Percentiles rank a stretch among this genome's conserved stretches.
phyloP scores from a whole-genome alignment of 2,329 filamentous ascomycete genomes.

The Colletotrichum scovillei region DNA sequence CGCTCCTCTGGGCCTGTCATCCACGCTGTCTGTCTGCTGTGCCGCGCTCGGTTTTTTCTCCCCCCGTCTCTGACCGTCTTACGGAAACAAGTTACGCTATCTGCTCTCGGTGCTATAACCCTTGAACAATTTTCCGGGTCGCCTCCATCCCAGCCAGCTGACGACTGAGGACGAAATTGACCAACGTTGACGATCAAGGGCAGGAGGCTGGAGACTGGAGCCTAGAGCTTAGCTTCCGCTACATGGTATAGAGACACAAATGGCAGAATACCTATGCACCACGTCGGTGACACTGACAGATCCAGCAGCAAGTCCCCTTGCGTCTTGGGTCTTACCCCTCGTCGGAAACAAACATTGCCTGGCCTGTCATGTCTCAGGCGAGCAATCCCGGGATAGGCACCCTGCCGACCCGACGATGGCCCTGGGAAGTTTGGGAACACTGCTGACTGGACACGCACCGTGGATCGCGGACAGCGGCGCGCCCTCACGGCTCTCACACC shows the following conservation, averaged over 20 bases:
- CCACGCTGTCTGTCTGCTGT: background rate
- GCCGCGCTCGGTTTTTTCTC: background rate
- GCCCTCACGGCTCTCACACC: background rate
- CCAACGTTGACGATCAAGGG: background rate
- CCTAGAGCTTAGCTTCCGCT: background rate
- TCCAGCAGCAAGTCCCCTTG: background rate
- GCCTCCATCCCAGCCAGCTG: background rate
- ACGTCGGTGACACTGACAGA: background rate
- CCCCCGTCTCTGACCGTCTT: background rate
- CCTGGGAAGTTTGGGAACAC: background rate
- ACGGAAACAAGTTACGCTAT: too few species aligned
- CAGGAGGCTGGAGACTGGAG: background rate
- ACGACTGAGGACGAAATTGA: background rate
- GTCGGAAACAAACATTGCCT: slow-evolving; percentile 25
- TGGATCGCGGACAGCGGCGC: background rate
- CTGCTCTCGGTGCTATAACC: background rate
- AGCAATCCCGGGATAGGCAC: slow-evolving; percentile 16
- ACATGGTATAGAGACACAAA: background rate
- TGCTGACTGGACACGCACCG: background rate
- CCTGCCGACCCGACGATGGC: slow-evolving; percentile 7
- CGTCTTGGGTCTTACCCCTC: background rate
- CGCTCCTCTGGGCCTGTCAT: slow-evolving; percentile 23
- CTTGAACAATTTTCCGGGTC: background rate
- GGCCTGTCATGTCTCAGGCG: slow-evolving; percentile 29
- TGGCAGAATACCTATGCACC: background rate